These are phyloP conservation scores for Camelina neglecta DNA, from an alignment of 345 rosid genomes.

Conservation along the genomic window DNA sequence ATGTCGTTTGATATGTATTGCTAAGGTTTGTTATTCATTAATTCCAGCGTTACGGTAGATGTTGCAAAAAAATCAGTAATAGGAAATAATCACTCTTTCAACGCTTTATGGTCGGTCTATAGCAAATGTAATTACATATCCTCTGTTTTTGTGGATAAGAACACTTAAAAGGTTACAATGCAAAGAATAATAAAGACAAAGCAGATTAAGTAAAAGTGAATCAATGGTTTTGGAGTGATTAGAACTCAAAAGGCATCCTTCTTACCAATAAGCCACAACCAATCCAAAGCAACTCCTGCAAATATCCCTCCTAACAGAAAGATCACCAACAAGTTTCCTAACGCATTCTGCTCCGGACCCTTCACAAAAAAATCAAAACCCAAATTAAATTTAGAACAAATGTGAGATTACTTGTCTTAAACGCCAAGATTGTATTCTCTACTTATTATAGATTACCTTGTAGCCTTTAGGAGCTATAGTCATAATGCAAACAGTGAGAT, in stretches of 20 bases:
- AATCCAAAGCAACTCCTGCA: slow-evolving; percentile 76
- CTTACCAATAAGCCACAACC: slow-evolving; percentile 90
- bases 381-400: not conserved
- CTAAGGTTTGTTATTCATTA: not conserved
- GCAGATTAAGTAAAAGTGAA: slow-evolving; percentile 1
- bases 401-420: not conserved
- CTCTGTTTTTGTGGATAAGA: not conserved
- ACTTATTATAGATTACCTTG: slow-evolving; percentile 18
- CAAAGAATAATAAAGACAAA: slow-evolving; percentile 14
- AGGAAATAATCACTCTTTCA: not conserved
- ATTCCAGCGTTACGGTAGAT: not conserved
- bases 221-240: not conserved
- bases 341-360: slow-evolving; percentile 95
- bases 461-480: slow-evolving; percentile 76
- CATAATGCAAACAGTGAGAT: slow-evolving; percentile 82
- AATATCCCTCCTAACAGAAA: slow-evolving; percentile 68
- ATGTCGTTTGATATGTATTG: not conserved
- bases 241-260: slow-evolving; percentile 52
- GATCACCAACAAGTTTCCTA: slow-evolving; percentile 81
- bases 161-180: slow-evolving; percentile 9
- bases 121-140: not conserved
- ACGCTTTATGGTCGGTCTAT: not conserved
- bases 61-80: slow-evolving; percentile 2
- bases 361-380: slow-evolving; percentile 36
- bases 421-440: not conserved